Conservation (phyloP, 176 grass and related monocot species). For the Raddia distichophylla region DNA sequence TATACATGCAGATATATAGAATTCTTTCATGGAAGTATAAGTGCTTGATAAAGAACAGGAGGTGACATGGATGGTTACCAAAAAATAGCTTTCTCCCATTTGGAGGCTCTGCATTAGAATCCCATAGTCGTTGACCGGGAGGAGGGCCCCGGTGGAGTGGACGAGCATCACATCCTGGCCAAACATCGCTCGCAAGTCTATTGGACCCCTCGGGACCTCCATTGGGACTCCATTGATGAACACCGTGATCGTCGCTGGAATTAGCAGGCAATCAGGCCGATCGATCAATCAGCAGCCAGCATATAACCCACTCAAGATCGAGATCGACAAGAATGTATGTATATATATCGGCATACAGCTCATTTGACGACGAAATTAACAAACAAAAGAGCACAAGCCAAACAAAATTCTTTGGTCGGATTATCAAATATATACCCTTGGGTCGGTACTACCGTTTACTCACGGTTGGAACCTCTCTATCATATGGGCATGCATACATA, state of each 20-base stretch:
- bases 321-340: not conserved
- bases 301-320: slow-evolving; percentile 13
- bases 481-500: not conserved
- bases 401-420: slow-evolving; percentile 1
- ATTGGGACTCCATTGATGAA: slow-evolving; percentile 86
- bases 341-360: not conserved
- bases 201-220: slow-evolving; percentile 81
- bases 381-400: slow-evolving; percentile 37
- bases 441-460: slow-evolving; percentile 32
- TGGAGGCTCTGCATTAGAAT: slow-evolving; percentile 83
- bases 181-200: slow-evolving; percentile 85
- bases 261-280: slow-evolving; percentile 44
- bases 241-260: slow-evolving; percentile 91
- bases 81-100: slow-evolving; percentile 94
- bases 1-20: not conserved
- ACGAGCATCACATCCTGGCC: slow-evolving; percentile 84
- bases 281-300: slow-evolving; percentile 38
- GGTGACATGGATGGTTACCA: slow-evolving; percentile 64
- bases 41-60: not conserved
- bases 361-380: slow-evolving; percentile 24
- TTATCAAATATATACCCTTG: slow-evolving; percentile 7
- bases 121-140: slow-evolving; percentile 88
- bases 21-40: not conserved
- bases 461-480: slow-evolving; percentile 12
- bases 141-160: slow-evolving; percentile 68